These are phyloP conservation scores for Pyrenophora graminea DNA, from an alignment of 2,329 filamentous ascomycete species.

Conservation along the genomic window DNA sequence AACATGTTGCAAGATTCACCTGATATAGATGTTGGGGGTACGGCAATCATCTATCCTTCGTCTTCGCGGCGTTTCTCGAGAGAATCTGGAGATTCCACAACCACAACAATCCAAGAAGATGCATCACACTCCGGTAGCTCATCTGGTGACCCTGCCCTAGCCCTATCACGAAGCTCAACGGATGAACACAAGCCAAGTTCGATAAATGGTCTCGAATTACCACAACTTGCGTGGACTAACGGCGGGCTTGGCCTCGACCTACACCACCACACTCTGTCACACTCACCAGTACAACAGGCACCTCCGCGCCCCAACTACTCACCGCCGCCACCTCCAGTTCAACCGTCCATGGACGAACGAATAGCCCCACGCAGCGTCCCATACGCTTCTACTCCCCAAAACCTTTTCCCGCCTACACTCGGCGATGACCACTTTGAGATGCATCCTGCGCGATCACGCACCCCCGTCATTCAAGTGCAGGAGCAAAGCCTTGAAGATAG, in stretches of 20 bases:
- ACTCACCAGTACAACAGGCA: conserved; percentile 35
- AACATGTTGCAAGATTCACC: conserved; percentile 30
- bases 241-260: conserved; percentile 53
- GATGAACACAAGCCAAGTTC: conserved; percentile 29
- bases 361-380: conserved; percentile 5
- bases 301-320: conserved; percentile 53
- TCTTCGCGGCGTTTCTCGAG: conserved; percentile 42
- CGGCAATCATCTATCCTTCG: conserved; percentile 45
- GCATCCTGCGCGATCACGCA: conserved; percentile 29
- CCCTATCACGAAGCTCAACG: conserved; percentile 44
- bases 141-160: conserved; percentile 34
- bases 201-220: conserved; percentile 35
- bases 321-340: conserved; percentile 50
- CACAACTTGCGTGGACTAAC: conserved; percentile 45
- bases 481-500: conserved; percentile 25
- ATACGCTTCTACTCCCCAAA: conserved; percentile 21
- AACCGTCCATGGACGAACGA: conserved; percentile 21
- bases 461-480: conserved; percentile 24
- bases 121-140: conserved; percentile 41
- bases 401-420: conserved; percentile 11
- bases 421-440: conserved; percentile 26
- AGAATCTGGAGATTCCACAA: conserved; percentile 37
- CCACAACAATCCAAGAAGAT: conserved; percentile 41
- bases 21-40: conserved; percentile 36
- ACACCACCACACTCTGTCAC: conserved; percentile 33